Conservation (phyloP, 192 early-diverging fungal species). For the Backusella psychrophila region DNA sequence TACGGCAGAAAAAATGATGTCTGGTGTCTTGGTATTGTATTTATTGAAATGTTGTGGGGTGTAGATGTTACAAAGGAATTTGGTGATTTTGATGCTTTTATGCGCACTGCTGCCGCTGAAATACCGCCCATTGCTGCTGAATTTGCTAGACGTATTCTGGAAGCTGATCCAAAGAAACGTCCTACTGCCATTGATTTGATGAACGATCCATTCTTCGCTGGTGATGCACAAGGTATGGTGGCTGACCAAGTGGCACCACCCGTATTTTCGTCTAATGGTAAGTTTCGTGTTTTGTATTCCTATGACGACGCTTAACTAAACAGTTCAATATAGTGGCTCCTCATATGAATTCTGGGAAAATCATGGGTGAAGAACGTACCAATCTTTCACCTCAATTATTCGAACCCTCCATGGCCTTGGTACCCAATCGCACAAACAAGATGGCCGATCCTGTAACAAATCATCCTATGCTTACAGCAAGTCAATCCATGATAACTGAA, state of each 20-base stretch:
- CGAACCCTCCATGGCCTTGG: constrained; percentile 4
- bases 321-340: not conserved
- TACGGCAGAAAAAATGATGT: constrained; percentile 74
- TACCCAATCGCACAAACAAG: not conserved
- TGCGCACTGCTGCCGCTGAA: constrained; percentile 40
- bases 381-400: not conserved
- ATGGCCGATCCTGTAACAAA: not conserved
- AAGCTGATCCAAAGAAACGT: constrained; percentile 65
- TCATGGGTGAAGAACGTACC: not conserved
- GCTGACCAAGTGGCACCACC: not conserved
- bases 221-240: constrained; percentile 26
- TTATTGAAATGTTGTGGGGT: constrained; percentile 72
- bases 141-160: constrained; percentile 60
- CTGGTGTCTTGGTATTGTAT: constrained; percentile 66
- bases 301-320: not conserved
- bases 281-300: not conserved
- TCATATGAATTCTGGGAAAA: not conserved
- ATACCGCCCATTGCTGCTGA: constrained; percentile 49
- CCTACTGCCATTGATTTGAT: constrained; percentile 75
- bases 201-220: constrained; percentile 65
- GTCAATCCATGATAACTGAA: not conserved
- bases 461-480: not conserved
- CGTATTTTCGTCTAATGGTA: constrained; percentile 1
- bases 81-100: constrained; percentile 48
- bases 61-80: constrained; percentile 52